Evolutionary conservation across 2,329 filamentous ascomycete genomes (phyloP).

Genomic region (Diaporthe australafricana): DNA sequence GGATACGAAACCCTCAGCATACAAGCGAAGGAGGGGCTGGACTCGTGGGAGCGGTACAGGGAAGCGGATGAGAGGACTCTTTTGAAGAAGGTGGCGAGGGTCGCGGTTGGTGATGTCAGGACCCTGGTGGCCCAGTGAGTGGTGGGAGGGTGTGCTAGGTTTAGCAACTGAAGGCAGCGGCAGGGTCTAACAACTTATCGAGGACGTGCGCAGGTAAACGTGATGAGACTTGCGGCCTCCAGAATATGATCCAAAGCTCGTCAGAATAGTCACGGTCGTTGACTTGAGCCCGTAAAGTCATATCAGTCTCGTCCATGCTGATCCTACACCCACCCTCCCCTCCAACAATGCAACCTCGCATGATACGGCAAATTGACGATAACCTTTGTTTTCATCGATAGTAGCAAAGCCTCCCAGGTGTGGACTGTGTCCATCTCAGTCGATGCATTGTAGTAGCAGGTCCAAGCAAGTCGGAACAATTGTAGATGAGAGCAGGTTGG

Average conservation of each 20-base stretch:
- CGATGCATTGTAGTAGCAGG: neutral
- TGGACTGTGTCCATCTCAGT: too few relatives aligned
- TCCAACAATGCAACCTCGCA: too few relatives aligned
- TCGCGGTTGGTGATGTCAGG: slow-evolving; percentile 74
- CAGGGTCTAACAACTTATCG: neutral
- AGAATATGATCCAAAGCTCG: neutral
- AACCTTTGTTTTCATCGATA: neutral
- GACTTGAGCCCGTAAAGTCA: neutral
- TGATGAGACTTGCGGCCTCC: neutral
- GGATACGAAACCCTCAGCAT: slow-evolving; percentile 96
- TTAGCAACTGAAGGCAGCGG: neutral
- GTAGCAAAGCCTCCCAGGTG: neutral
- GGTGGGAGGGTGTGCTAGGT: neutral
- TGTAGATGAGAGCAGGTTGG: neutral
- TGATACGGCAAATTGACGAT: too few relatives aligned
- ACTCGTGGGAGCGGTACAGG: slow-evolving; percentile 86
- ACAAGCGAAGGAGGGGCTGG: slow-evolving; percentile 86
- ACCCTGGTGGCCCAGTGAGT: slow-evolving; percentile 58
- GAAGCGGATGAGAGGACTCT: slow-evolving; percentile 87
- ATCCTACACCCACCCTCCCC: neutral
- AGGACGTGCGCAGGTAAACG: neutral
- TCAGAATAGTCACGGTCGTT: too few relatives aligned
- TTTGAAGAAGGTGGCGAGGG: slow-evolving; percentile 87
- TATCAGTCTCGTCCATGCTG: neutral
- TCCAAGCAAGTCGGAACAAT: neutral